Conservation (phyloP, 106 monocot genomes). For the Dendrobium officinale region DNA sequence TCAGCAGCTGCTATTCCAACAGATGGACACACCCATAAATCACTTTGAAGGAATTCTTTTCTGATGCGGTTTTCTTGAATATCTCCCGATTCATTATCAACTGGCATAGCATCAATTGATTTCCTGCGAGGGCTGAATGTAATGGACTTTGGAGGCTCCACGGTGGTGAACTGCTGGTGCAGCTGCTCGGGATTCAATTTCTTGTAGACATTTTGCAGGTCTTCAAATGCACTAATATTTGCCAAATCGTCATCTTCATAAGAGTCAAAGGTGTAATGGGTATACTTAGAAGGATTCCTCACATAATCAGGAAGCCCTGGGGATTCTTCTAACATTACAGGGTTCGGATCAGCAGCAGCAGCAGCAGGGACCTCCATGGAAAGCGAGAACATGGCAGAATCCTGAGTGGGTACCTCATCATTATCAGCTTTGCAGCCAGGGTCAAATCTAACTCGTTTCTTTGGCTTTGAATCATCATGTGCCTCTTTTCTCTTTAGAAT, state of each 20-base stretch:
- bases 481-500: slow-evolving; percentile 79
- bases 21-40: background rate
- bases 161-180: slow-evolving; percentile 17
- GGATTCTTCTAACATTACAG: slow-evolving; percentile 12
- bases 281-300: slow-evolving; percentile 79
- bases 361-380: slow-evolving; percentile 6
- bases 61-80: background rate
- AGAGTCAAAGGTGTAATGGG: slow-evolving; percentile 51
- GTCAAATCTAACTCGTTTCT: slow-evolving; percentile 83
- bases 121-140: slow-evolving; percentile 71
- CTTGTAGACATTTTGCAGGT: slow-evolving; percentile 52
- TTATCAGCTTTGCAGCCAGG: slow-evolving; percentile 15
- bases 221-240: slow-evolving; percentile 65
- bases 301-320: slow-evolving; percentile 68
- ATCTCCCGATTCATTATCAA: slow-evolving; percentile 20
- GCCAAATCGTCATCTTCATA: slow-evolving; percentile 28
- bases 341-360: background rate
- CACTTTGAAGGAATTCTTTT: slow-evolving; percentile 4
- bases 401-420: slow-evolving; percentile 11
- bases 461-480: slow-evolving; percentile 45
- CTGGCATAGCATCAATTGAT: slow-evolving; percentile 26
- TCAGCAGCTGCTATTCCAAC: slow-evolving; percentile 34
- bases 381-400: slow-evolving; percentile 5
- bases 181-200: slow-evolving; percentile 19
- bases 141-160: slow-evolving; percentile 55